Percentiles rank a stretch among this genome's conserved stretches.
Conservation (phyloP, 1,284 basidiomycete genomes). For the Sphaerobolus stellatus region DNA sequence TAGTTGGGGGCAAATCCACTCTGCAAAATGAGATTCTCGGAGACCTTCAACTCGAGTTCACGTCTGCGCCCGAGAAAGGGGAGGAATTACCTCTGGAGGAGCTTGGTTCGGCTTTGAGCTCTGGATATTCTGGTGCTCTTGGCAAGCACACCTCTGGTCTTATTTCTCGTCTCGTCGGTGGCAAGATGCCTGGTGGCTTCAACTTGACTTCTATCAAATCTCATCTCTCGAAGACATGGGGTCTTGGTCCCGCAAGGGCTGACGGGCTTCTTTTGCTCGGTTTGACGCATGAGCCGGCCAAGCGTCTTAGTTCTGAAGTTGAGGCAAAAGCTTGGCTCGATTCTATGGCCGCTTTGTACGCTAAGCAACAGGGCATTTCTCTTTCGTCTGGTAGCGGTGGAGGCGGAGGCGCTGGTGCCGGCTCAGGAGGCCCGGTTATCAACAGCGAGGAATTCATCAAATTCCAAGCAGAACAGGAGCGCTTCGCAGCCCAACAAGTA, state of each 20-base stretch:
- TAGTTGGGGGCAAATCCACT: conserved; percentile 97
- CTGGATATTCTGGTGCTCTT: conserved; percentile 82
- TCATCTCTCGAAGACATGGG: conserved; percentile 90
- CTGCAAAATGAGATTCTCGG: conserved; percentile 96
- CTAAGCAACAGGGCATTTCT: conserved; percentile 83
- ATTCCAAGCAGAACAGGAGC: conserved; percentile 91
- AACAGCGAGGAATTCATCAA: conserved; percentile 98
- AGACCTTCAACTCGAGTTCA: conserved; percentile 87
- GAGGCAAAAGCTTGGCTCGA: conserved; percentile 97
- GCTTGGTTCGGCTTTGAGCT: conserved; percentile 81
- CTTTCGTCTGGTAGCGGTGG: conserved; percentile 64
- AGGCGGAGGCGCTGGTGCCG: conserved; percentile 59
- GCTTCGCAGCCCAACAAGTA: conserved; percentile 90
- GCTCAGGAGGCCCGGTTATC: conserved; percentile 79
- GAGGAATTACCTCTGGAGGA: conserved; percentile 97
- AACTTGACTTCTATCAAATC: conserved; percentile 91
- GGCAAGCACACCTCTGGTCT: conserved; percentile 96
- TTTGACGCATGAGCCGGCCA: conserved; percentile 90
- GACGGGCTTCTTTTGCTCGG: conserved; percentile 92
- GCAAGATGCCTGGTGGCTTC: conserved; percentile 99
- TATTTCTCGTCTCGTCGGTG: conserved; percentile 88
- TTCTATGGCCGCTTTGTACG: conserved; percentile 79
- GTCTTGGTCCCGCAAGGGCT: conserved; percentile 83
- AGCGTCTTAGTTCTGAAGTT: conserved; percentile 87
- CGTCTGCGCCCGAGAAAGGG: conserved; percentile 93